phyloP scores from a whole-genome alignment of 345 rosid species.

The Eucalyptus cloeziana region DNA sequence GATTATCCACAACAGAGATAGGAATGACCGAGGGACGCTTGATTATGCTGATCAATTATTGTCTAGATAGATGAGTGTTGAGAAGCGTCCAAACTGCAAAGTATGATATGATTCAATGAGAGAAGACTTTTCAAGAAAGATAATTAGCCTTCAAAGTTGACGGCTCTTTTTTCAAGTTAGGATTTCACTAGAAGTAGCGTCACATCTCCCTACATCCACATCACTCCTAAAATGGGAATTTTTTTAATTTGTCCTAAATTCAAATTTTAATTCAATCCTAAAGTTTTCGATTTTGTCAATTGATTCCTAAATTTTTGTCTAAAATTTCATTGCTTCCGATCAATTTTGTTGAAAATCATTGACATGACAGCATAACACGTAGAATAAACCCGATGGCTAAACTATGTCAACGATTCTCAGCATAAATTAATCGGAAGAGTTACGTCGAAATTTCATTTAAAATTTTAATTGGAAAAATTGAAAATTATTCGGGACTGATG shows the following conservation, averaged over 20 bases:
- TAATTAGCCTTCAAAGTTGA: background rate
- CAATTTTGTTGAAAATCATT: accelerated
- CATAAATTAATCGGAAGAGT: accelerated
- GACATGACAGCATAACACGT: accelerated
- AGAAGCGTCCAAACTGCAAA: background rate
- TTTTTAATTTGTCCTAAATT: background rate
- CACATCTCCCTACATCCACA: background rate
- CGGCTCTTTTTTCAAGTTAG: background rate
- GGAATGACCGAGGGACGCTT: background rate
- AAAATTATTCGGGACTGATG: background rate
- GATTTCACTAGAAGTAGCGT: background rate
- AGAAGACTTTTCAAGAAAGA: background rate
- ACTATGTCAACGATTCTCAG: accelerated
- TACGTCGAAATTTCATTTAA: accelerated
- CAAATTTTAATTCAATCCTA: accelerated
- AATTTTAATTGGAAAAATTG: background rate
- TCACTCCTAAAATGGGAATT: background rate
- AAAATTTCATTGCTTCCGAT: background rate
- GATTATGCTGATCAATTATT: background rate
- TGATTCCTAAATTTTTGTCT: accelerated
- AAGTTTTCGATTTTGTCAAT: background rate
- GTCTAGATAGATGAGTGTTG: background rate
- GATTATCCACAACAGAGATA: background rate
- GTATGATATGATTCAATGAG: background rate
- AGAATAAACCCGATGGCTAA: accelerated